phyloP scores from a whole-genome alignment of 2,329 filamentous ascomycete species.

The Nemania bipapillata region DNA sequence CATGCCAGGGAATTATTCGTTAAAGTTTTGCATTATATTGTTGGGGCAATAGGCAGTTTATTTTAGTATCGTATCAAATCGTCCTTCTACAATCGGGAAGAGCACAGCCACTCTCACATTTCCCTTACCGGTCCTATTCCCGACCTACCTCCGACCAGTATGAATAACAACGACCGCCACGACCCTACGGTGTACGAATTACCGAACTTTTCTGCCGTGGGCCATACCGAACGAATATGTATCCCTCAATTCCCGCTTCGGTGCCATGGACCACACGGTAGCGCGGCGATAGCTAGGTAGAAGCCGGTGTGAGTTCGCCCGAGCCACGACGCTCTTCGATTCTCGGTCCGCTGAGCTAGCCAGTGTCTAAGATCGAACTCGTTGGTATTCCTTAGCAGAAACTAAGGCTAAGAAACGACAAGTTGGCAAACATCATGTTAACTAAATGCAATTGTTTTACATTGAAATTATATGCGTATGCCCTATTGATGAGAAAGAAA shows the following conservation, averaged over 20 bases:
- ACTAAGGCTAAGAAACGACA: not conserved
- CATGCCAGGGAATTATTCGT: no score
- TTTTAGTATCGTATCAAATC: not conserved
- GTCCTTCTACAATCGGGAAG: not conserved
- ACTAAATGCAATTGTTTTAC: not conserved
- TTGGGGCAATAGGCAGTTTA: no score
- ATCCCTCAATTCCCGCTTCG: not conserved
- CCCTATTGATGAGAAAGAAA: not conserved
- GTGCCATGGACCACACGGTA: not conserved
- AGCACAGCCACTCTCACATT: not conserved
- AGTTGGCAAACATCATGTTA: not conserved
- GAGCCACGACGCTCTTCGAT: not conserved
- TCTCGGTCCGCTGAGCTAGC: not conserved
- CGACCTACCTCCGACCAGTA: not conserved
- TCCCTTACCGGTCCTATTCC: not conserved
- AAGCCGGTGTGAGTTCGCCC: not conserved
- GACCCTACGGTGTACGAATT: not conserved
- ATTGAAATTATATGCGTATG: no score
- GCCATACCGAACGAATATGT: not conserved
- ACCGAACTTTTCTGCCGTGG: not conserved
- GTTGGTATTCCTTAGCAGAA: no score
- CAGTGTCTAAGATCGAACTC: no score
- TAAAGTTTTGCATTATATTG: no score
- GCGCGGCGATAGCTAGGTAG: not conserved
- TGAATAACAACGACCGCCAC: not conserved